Base-by-base conservation (phyloP, 225 moss, liverwort and hornwort genomes). In the Asterella californica region DNA sequence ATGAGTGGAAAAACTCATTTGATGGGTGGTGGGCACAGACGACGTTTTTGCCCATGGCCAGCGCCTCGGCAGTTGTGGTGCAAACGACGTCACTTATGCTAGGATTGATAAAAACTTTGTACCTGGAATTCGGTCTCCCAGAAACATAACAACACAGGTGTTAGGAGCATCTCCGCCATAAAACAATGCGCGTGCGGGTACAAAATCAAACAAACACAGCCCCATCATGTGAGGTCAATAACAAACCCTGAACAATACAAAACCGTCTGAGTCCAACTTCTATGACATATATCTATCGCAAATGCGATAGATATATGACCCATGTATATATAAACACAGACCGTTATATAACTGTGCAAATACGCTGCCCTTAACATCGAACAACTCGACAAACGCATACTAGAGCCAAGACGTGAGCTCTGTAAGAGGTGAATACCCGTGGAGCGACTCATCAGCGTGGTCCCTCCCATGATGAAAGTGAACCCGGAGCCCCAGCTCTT, bases 51-150 rank as follows among this genome's bases (percentile, higher is more conserved):
- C 97, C 97, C 97, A 99, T 99, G 50, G 97, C 97, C 81, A 99
- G 81, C 38, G 97, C 97, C 84, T 99, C 97, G 6, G 97, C 97
- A 19, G 97, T 99, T 34, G 97, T 99, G 47, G 97, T 99, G 83
- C 97, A 99, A 53, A 99, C 97, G 68, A 99, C 97, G 79, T 99
- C 97, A 81, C 97, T 99, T 55, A 93, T 85, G 81, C 97, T 99
- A 64, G 97, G 97, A 79, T 99, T 99, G 86, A 99, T 93, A 76
- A 99, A 99, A 15, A 99, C 93, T 83, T 99, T 99, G 88, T 99
- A 99, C 77, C 97, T 99, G 93, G 85, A 83, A 85, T 46, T 42
- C 32, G 76, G 47, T 76, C 54, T 76, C 81, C 86, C 64, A 78
- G 81, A 72, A 63, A 54, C 76, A 77, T 61, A 2, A 47, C 73